phyloP scores from a whole-genome alignment of 345 rosid genomes.

The Pistacia integerrima region DNA sequence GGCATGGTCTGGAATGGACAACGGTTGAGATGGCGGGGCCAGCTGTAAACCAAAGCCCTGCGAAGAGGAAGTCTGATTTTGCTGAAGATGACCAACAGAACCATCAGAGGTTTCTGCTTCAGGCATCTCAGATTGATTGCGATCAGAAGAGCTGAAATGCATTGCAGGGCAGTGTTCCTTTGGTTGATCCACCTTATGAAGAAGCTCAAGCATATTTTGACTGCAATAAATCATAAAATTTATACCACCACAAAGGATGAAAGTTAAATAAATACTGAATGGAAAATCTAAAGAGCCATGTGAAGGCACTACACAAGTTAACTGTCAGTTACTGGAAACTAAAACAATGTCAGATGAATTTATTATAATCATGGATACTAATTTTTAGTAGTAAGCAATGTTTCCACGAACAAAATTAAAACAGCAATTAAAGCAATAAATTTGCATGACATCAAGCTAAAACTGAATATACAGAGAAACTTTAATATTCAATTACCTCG shows the following conservation, averaged over 20 bases:
- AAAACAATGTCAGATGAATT: background rate
- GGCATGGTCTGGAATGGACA: slow-evolving; percentile 35
- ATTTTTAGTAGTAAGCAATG: background rate
- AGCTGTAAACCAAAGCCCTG: slow-evolving; percentile 82
- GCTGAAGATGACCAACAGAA: slow-evolving; percentile 55
- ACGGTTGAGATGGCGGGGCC: slow-evolving; percentile 78
- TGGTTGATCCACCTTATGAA: slow-evolving; percentile 81
- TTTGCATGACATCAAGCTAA: background rate
- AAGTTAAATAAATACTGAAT: slow-evolving; percentile 5
- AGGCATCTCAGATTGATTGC: slow-evolving; percentile 43
- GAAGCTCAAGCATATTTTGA: slow-evolving; percentile 90
- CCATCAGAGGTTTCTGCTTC: slow-evolving; percentile 58
- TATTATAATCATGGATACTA: background rate
- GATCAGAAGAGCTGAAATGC: slow-evolving; percentile 47
- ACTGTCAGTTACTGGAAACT: background rate
- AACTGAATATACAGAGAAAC: background rate
- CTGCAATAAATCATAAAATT: slow-evolving; percentile 39
- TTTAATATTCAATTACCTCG: slow-evolving; percentile 50
- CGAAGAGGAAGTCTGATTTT: slow-evolving; percentile 55
- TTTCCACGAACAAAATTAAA: background rate
- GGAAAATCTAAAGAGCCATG: background rate
- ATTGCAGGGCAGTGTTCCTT: slow-evolving; percentile 46
- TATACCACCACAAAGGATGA: slow-evolving; percentile 12
- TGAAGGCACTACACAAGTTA: background rate
- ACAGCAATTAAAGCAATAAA: slow-evolving; percentile 10